These are phyloP conservation scores for Porogramme epimiltina DNA, from an alignment of 1,284 basidiomycete genomes.

Conservation along the genomic window DNA sequence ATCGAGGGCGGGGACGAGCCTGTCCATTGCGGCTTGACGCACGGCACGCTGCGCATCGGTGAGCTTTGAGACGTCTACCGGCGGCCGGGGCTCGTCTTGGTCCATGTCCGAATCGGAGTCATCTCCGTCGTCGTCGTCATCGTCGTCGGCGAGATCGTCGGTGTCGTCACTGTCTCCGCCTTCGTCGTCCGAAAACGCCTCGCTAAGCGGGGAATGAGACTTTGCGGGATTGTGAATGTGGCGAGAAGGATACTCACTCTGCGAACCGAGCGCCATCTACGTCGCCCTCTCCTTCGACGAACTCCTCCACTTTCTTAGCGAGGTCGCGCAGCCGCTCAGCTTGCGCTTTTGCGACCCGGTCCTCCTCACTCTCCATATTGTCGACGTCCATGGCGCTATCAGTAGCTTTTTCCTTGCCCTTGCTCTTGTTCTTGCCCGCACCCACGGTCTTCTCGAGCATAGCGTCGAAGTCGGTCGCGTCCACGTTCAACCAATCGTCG, in stretches of 20 bases:
- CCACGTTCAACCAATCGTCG: constrained; percentile 75
- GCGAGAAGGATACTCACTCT: constrained; percentile 59
- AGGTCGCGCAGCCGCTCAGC: constrained; percentile 72
- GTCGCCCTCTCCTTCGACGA: constrained; percentile 87
- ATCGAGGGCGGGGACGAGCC: constrained; percentile 68
- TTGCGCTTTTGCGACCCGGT: constrained; percentile 58
- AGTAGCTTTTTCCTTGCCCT: constrained; percentile 12
- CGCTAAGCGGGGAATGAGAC: constrained; percentile 42
- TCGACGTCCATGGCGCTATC: constrained; percentile 50
- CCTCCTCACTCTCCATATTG: constrained; percentile 40
- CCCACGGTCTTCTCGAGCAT: constrained; percentile 51
- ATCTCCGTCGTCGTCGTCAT: constrained; percentile 41
- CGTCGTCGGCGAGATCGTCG: constrained; percentile 36
- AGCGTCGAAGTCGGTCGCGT: constrained; percentile 64
- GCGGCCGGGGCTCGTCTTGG: constrained; percentile 1
- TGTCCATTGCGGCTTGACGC: constrained; percentile 66
- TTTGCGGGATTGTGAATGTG: not conserved
- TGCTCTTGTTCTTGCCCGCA: constrained; percentile 23
- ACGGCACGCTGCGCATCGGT: constrained; percentile 35
- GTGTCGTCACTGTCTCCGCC: constrained; percentile 48
- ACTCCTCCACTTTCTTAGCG: constrained; percentile 82
- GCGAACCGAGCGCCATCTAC: constrained; percentile 85
- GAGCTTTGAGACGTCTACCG: not conserved
- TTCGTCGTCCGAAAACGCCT: constrained; percentile 58
- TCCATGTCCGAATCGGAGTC: constrained; percentile 4